These are phyloP conservation scores for Phaeosphaeriaceae sp. DNA, from an alignment of 2,329 filamentous ascomycete species.

Conservation along the genomic window DNA sequence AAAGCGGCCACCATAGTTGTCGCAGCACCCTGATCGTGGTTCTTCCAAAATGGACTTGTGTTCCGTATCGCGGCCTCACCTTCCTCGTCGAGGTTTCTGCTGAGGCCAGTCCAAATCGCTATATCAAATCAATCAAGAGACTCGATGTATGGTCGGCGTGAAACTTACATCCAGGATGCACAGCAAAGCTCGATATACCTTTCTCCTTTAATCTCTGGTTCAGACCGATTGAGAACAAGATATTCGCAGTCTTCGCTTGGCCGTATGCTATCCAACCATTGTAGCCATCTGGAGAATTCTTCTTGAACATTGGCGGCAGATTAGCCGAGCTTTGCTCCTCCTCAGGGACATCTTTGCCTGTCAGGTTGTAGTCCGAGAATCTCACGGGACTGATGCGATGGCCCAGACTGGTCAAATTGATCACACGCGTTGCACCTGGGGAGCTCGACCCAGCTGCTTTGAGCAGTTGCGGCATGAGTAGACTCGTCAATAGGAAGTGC, in stretches of 20 bases:
- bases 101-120: slow-evolving; percentile 43
- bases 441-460: slow-evolving; percentile 41
- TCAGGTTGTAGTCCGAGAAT: slow-evolving; percentile 57
- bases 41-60: slow-evolving; percentile 42
- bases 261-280: slow-evolving; percentile 40
- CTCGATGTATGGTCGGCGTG: not conserved
- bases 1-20: slow-evolving; percentile 42
- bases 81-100: slow-evolving; percentile 35
- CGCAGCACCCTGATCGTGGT: slow-evolving; percentile 40
- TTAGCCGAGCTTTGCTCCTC: slow-evolving; percentile 28
- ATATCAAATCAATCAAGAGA: not conserved
- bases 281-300: slow-evolving; percentile 25
- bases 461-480: slow-evolving; percentile 52
- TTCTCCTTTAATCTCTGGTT: slow-evolving; percentile 24
- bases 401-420: slow-evolving; percentile 41
- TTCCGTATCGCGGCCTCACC: slow-evolving; percentile 35
- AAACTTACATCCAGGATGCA: slow-evolving; percentile 45
- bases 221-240: slow-evolving; percentile 37
- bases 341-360: slow-evolving; percentile 34
- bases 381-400: slow-evolving; percentile 39
- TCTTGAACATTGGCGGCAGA: slow-evolving; percentile 27
- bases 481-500: slow-evolving; percentile 55
- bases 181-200: slow-evolving; percentile 38
- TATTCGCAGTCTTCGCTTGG: slow-evolving; percentile 42
- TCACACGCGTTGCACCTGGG: slow-evolving; percentile 29